Conservation (phyloP, 2,329 filamentous ascomycete species). For the Aureobasidium subglaciale region DNA sequence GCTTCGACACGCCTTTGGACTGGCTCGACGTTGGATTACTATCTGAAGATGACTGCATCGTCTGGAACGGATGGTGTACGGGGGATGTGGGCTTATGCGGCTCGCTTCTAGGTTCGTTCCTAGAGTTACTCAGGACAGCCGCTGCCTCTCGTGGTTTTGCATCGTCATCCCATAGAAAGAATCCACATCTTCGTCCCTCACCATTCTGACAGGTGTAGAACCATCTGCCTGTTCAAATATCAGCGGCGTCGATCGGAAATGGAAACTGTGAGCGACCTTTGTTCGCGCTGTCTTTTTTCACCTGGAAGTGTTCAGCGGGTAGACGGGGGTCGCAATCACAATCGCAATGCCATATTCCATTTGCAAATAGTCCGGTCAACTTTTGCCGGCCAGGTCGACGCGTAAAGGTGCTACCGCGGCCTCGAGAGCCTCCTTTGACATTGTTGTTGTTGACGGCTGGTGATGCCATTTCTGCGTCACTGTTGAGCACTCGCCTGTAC, state of each 20-base stretch:
- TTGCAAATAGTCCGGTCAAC: slow-evolving; percentile 25
- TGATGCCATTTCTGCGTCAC: background rate
- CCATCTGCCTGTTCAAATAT: slow-evolving; percentile 29
- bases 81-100: background rate
- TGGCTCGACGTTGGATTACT: background rate
- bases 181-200: slow-evolving; percentile 42
- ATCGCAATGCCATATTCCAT: slow-evolving; percentile 46
- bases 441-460: background rate
- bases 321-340: slow-evolving; percentile 52
- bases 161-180: slow-evolving; percentile 54
- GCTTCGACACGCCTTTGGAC: background rate
- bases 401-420: background rate
- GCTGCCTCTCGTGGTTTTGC: slow-evolving; percentile 43
- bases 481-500: slow-evolving; percentile 14
- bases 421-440: background rate
- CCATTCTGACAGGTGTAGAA: slow-evolving; percentile 52
- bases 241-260: background rate
- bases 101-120: slow-evolving; percentile 33
- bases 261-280: slow-evolving; percentile 24
- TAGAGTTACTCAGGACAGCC: slow-evolving; percentile 41
- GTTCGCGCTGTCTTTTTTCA: slow-evolving; percentile 51
- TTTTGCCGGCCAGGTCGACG: slow-evolving; percentile 4
- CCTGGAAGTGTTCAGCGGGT: slow-evolving; percentile 48
- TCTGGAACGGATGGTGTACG: background rate
- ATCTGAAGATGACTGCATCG: slow-evolving; percentile 4